Evolutionary conservation across 2,329 filamentous ascomycete genomes (phyloP), one percentile per base, ranked within the genome.

Genomic region (Aspergillus japonicus): DNA sequence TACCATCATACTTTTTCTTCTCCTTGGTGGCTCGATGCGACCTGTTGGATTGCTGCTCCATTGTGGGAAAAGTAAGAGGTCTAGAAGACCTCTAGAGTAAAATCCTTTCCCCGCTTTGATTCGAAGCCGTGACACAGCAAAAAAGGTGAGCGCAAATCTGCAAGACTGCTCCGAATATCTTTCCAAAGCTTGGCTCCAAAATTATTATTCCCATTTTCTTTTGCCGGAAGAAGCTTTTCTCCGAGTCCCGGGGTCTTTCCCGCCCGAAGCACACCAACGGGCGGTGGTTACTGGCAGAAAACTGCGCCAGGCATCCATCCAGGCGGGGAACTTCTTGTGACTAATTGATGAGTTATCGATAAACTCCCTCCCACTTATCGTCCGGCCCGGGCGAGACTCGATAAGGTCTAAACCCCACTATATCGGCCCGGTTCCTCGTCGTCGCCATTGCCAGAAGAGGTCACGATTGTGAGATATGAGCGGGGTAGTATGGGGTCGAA

Each of bases 11-110:
- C 76, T 89, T 86, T 82, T 96, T 96, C 83, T 96, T 96, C 79
- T 95, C 91, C 78, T 96, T 97, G 31, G 88, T 81, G 71, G 91
- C 88, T 71, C 93, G 85, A 82, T 98, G 94, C 70, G 92, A 86
- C 78, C 91, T 88, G 73, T 98, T 92, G 49, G 84, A 77, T 80
- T 97, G 93, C 63, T 92, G 85, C 74, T 93, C 90, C 90, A 92
- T 93, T 68, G 64, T 83, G 61, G 53, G 60, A 57, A 62, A 63
- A 21, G n/a, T 44, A 54, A 56, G 66, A 73, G 72, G 69, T 66
- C 63, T 39, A 57, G 31, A 61, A 69, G 64, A 69, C 67, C 72
- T 72, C 66, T 61, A 60, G 59, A 51, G 31, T n/a, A 19, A 64
- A 35, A 62, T 31, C 16, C 53, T 47, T 44, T 54, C 53, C 51